A percentile compares a stretch with the other conserved stretches of the same genome.
phyloP scores from a whole-genome alignment of 108 stramenopile species.

The Seminavis robusta region DNA sequence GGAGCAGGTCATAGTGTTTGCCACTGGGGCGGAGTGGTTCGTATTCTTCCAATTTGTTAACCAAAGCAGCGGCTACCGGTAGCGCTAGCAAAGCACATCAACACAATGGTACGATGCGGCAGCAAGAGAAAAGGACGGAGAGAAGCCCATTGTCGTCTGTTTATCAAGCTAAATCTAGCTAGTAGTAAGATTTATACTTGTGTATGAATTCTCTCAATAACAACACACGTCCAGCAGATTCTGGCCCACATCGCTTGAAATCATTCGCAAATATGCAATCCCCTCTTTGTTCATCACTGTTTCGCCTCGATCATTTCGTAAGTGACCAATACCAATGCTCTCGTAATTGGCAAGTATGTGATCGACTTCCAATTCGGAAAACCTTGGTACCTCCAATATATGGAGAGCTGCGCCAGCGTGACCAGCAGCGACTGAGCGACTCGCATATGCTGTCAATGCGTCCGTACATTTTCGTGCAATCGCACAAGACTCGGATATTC shows the following conservation, averaged over 20 bases:
- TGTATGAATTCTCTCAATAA: no score
- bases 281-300: slow-evolving; percentile 74
- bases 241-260: slow-evolving; percentile 70
- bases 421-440: not conserved
- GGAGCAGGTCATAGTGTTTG: no score
- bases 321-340: slow-evolving; percentile 69
- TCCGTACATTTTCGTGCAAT: slow-evolving; percentile 49
- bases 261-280: slow-evolving; percentile 73
- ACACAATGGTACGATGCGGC: no score
- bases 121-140: no score
- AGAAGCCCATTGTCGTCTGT: no score
- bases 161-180: no score
- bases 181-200: slow-evolving; percentile 23
- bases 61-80: no score
- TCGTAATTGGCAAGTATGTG: slow-evolving; percentile 82
- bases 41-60: no score
- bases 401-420: slow-evolving; percentile 11
- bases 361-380: slow-evolving; percentile 64
- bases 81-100: no score
- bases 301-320: slow-evolving; percentile 80
- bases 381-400: slow-evolving; percentile 65
- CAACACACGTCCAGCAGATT: slow-evolving; percentile 65
- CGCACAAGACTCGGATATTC: slow-evolving; percentile 57
- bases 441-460: slow-evolving; percentile 45
- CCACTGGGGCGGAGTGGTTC: no score